phyloP scores from a whole-genome alignment of 345 rosid genomes.

The Camelina hispida region DNA sequence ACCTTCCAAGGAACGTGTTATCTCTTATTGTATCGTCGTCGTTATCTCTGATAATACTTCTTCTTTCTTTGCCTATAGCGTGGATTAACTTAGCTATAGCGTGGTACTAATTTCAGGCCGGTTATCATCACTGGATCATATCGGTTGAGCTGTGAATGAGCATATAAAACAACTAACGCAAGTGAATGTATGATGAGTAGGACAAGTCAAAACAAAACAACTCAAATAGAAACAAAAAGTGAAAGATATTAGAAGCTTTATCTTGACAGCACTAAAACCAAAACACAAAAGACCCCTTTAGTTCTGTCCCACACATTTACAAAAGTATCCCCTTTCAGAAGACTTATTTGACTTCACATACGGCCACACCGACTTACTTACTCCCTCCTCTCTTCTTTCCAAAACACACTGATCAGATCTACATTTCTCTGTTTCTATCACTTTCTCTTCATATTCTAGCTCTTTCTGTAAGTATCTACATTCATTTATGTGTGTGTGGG shows the following conservation, averaged over 20 bases:
- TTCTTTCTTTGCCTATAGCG: background rate
- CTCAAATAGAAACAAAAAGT: constrained; percentile 29
- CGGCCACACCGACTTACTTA: constrained; percentile 12
- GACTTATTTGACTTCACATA: constrained; percentile 28
- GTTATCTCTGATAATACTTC: background rate
- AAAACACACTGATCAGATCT: constrained; percentile 25
- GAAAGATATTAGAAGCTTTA: constrained; percentile 23
- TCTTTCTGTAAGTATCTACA: constrained; percentile 8
- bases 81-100: too few species aligned
- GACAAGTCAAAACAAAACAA: constrained; percentile 33
- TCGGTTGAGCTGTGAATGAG: background rate
- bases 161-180: constrained; percentile 4
- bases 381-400: constrained; percentile 17
- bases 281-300: constrained; percentile 10
- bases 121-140: background rate
- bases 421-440: constrained; percentile 30
- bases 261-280: constrained; percentile 22
- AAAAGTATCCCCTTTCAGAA: background rate
- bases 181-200: background rate
- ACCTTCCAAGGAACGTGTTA: background rate
- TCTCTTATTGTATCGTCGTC: background rate
- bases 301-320: constrained; percentile 4
- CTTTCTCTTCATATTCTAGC: constrained; percentile 12
- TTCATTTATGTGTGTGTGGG: background rate
- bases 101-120: background rate